Percentiles rank a stretch among this genome's conserved stretches.
phyloP scores from a whole-genome alignment of 2,329 filamentous ascomycete genomes.

The Ceratocystis harringtonii region DNA sequence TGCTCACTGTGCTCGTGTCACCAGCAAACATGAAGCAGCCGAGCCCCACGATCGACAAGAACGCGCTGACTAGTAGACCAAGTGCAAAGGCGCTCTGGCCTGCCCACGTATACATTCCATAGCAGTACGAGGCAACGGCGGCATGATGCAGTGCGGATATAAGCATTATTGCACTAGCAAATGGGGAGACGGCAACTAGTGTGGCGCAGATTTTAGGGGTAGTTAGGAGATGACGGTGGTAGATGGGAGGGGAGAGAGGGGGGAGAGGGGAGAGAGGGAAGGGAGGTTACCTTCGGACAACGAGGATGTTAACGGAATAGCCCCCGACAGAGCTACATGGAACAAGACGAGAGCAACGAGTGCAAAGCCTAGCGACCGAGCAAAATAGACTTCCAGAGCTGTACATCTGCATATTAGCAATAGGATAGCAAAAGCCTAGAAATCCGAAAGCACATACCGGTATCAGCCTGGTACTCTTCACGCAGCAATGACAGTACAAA shows the following conservation, averaged over 20 bases:
- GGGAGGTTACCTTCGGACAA: slow-evolving; percentile 25
- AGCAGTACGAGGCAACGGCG: slow-evolving; percentile 48
- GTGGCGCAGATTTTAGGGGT: slow-evolving; percentile 1
- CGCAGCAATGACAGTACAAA: slow-evolving; percentile 33
- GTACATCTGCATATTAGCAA: background rate
- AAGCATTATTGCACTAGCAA: slow-evolving; percentile 49
- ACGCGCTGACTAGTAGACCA: slow-evolving; percentile 41
- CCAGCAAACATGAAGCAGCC: slow-evolving; percentile 27
- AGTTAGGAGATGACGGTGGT: background rate
- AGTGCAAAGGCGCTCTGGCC: slow-evolving; percentile 44
- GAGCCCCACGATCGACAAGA: slow-evolving; percentile 41
- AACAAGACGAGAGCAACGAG: slow-evolving; percentile 49
- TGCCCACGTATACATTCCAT: slow-evolving; percentile 46
- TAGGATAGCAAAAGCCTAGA: background rate
- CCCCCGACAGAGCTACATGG: slow-evolving; percentile 54
- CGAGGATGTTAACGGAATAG: slow-evolving; percentile 46
- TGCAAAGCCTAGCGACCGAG: slow-evolving; percentile 52
- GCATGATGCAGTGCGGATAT: slow-evolving; percentile 54
- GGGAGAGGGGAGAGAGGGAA: background rate
- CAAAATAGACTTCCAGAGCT: slow-evolving; percentile 59
- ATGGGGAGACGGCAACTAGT: slow-evolving; percentile 35
- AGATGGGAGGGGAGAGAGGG: slow-evolving; percentile 12
- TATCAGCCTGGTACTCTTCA: slow-evolving; percentile 23
- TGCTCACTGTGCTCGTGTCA: slow-evolving; percentile 26
- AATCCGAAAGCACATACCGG: slow-evolving; percentile 21